phyloP scores from a whole-genome alignment of 805 yeast genomes.

The Barnettozyma sucrosica region DNA sequence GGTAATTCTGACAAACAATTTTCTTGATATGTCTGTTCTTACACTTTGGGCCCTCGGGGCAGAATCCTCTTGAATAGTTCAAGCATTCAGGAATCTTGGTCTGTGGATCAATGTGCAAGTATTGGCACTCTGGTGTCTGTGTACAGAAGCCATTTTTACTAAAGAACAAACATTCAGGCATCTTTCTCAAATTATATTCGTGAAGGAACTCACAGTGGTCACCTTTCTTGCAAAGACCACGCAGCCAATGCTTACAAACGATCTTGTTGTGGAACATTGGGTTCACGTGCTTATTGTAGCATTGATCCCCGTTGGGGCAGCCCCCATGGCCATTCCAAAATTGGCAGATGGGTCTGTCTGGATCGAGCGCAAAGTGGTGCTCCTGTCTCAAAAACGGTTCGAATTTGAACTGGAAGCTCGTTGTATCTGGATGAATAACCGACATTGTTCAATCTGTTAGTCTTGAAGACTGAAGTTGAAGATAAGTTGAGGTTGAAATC shows the following conservation, averaged over 20 bases:
- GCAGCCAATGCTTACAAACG: constrained; percentile 97
- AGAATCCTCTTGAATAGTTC: constrained; percentile 81
- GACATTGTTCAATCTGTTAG: constrained; percentile 23
- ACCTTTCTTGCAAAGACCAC: constrained; percentile 95
- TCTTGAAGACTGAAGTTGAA: background rate
- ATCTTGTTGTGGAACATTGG: constrained; percentile 65
- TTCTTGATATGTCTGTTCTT: constrained; percentile 73
- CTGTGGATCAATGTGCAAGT: constrained; percentile 85
- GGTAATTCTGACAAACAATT: constrained; percentile 67
- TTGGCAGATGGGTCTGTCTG: constrained; percentile 85
- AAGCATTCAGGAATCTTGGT: constrained; percentile 84
- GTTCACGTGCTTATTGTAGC: constrained; percentile 82
- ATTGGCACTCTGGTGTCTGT: constrained; percentile 90
- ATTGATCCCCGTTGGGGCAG: constrained; percentile 81
- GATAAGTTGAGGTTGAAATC: background rate
- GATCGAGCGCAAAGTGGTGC: constrained; percentile 76
- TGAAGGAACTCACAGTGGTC: constrained; percentile 95
- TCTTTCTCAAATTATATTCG: constrained; percentile 86
- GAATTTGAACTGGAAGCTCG: constrained; percentile 50
- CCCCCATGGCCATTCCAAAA: constrained; percentile 58
- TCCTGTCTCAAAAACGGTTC: constrained; percentile 80
- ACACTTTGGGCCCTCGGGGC: constrained; percentile 88
- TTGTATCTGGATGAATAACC: constrained; percentile 35
- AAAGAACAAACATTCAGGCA: constrained; percentile 94
- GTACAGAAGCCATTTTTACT: constrained; percentile 79